Evolutionary conservation across 2,329 filamentous ascomycete species (phyloP), one percentile per base, ranked within the genome.

Genomic region (Phaeosphaeriaceae sp.): DNA sequence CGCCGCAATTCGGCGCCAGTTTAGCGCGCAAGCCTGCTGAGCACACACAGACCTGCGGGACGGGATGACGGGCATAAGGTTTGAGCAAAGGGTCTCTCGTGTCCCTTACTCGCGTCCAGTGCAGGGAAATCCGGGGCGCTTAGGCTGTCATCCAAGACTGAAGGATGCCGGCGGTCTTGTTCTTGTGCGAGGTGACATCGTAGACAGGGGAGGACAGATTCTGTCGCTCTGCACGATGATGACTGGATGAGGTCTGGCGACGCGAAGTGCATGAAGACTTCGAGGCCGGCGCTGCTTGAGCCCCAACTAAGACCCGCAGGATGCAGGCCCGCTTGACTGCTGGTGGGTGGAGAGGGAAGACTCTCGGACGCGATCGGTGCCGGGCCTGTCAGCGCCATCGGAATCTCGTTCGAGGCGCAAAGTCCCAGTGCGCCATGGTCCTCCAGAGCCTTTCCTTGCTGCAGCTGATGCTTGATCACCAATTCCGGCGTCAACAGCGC

Each of bases 51-150:
- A 66, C 67, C 63, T 70, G 71, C 73, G 74, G 72, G 74, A 76
- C 68, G 68, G 68, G 68, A 73, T 76, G 74, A 76, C 74, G 68
- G 67, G 73, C 74, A 76, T 76, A 75, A 73, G 61, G 68, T 75
- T 73, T 72, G 65, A 52, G 60, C 57, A 73, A 70, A 73, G 68
- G 69, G 71, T 72, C 67, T 72, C 66, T 67, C 54, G 56, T 60
- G 56, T 54, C 54, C 58, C 56, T 58, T 55, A 63, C 53, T 59
- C 55, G 60, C 62, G 25, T 62, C 62, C 54, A 60, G 69, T 57
- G 56, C 64, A 56, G 61, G 56, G 48, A 65, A 49, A 66, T 63
- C 62, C 51, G 64, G 55, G 63, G 65, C 55, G 48, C 56, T 50
- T 51, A 53, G 54, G 51, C 51, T 45, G 48, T 48, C 46, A 19